Conservation (phyloP, 2,329 filamentous ascomycete species). For the Penicillium sp. region DNA sequence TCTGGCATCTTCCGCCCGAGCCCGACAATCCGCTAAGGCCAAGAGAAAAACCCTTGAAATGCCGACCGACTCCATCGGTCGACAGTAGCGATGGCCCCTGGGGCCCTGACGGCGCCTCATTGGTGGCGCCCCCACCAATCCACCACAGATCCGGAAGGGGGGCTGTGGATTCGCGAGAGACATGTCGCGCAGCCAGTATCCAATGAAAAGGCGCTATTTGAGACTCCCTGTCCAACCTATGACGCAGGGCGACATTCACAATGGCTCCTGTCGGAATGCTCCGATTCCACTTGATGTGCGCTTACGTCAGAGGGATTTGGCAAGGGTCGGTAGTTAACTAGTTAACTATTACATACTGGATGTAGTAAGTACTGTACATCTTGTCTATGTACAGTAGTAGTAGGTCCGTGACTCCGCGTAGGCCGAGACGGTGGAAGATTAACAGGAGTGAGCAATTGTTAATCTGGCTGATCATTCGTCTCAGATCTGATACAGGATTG, state of each 20-base stretch:
- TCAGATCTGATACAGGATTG: slow-evolving; percentile 22
- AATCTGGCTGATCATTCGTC: slow-evolving; percentile 17
- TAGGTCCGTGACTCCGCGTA: background rate
- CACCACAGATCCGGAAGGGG: background rate
- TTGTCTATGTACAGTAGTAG: too few species aligned
- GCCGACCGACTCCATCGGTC: background rate
- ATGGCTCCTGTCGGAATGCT: slow-evolving; percentile 23
- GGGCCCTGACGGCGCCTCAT: background rate
- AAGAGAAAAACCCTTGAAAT: background rate
- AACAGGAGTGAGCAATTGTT: slow-evolving; percentile 18
- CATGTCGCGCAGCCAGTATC: background rate
- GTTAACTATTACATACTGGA: too few species aligned
- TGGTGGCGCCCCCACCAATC: slow-evolving; percentile 1
- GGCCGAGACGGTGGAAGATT: slow-evolving; percentile 13
- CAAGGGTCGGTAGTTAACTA: background rate
- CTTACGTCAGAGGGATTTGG: slow-evolving; percentile 21
- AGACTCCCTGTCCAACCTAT: slow-evolving; percentile 12
- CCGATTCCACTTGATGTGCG: slow-evolving; percentile 17
- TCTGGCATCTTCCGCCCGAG: background rate
- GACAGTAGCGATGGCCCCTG: background rate
- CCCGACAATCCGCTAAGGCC: background rate
- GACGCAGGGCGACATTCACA: slow-evolving; percentile 20
- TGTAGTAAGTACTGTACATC: background rate
- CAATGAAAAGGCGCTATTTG: slow-evolving; percentile 15
- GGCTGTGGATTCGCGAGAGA: background rate